Base-by-base conservation (phyloP, 352 stramenopile species). In the Phytopythium boreale region DNA sequence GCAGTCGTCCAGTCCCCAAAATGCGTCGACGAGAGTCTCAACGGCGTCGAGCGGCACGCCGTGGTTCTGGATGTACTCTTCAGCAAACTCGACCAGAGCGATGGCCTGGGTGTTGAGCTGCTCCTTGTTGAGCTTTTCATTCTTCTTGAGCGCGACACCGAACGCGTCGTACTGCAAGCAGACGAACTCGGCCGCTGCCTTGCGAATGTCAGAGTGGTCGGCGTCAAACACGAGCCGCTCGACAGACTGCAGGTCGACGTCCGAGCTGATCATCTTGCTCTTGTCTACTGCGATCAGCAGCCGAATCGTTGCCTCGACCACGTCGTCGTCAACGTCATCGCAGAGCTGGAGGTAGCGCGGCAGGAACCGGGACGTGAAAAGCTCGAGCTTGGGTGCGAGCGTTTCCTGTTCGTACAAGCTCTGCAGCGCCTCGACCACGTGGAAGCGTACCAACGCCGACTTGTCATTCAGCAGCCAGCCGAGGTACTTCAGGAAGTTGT, bases 401-500 rank as follows among this genome's bases (percentile, higher is more conserved):
- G 62, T 64, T 43, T 95, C 83, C 31, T 92, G 80, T 34, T 90
- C 79, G 61, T 98, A 98, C 15, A 97, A 75, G 17, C 72, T 66
- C 15, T 82, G 77, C 12, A 98, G 74, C n/a, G 90, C 89, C 26
- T 87, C 66, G 7, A 98, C 66, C 22, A 96, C 89, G 5, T 86
- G 79, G 20, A 89, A 59, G 17, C 96, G 92, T 39, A 98, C 96
- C 15, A 62, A 43, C 1, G 77, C 74, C 51, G 87, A 76, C 69
- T 97, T 97, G 77, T 98, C 94, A 62, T 89, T 96, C 49, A 98
- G 63, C 65, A 98, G 90, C 96, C 96, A 99, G 7, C 93, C 96
- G 57, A 98, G 84, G 71, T 98, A 98, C 71, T 99, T 99, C 57
- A 99, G 70, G 64, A 96, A 98, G 63, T 95, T 97, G 65, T 98